Evolutionary conservation across 2,329 filamentous ascomycete species (phyloP), one percentile per base, ranked within the genome.

Genomic region (Botrytis medusae): DNA sequence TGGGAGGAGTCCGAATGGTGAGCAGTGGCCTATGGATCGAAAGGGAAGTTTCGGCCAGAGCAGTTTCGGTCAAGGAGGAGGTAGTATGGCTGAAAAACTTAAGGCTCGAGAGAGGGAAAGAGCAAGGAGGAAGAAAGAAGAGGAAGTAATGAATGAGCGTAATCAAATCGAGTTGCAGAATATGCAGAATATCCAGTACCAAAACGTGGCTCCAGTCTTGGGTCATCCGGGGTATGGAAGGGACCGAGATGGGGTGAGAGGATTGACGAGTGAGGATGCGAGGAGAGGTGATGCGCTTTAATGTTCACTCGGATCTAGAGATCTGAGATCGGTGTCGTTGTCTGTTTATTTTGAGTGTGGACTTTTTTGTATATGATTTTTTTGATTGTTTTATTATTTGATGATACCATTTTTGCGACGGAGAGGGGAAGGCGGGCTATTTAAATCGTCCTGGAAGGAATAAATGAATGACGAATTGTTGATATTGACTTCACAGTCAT

Each of bases 211-310:
- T 20, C 79, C 79, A 1, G 76, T 79, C 1, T 67, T 80, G 22
- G 67, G 74, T 29, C 79, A 80, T 72, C 79, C 76, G 12, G 78
- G 78, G 3, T 69, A 76, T 70, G 79, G 78, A 37, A 73, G 77
- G 51, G 65, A 14, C 10, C 34, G 59, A 37, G n/a, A 37, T 44
- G 71, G 69, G 6, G 54, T 25, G 29, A 64, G 34, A 2, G 64
- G 72, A 6, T 60, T 76, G 29, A 74, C 48, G 9, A 76, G 77
- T 44, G 76, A 79, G 37, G 78, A 79, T 73, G 72, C 71, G 34
- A 78, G 57, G 73, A 77, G 54, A 16, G 76, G 77, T 7, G 61
- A 76, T 71, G 77, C 73, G 2, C 14, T 77, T 62, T 78, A 65
- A 61, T 40, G 2, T 61, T 40, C 22, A 37, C 34, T 61, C 16